Conservation (phyloP, 345 rosid genomes). For the Limnanthes douglasii region DNA sequence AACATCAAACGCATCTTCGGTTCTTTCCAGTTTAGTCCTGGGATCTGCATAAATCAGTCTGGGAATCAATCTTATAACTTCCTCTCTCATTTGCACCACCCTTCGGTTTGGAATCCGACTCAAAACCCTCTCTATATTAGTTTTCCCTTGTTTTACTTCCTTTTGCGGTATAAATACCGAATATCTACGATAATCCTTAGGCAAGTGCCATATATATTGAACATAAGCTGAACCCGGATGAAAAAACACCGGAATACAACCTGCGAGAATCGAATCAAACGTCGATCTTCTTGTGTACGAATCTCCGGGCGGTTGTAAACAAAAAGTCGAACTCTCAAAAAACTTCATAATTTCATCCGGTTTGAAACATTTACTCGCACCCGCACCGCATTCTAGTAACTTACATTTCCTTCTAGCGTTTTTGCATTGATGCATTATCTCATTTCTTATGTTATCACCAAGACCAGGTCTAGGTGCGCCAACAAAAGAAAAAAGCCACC, state of each 20-base stretch:
- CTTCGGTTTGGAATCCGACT: slow-evolving; percentile 20
- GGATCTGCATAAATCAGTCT: slow-evolving; percentile 52
- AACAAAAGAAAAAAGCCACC: slow-evolving; percentile 42
- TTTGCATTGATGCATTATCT: slow-evolving; percentile 47
- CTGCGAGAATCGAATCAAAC: slow-evolving; percentile 66
- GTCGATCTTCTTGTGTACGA: slow-evolving; percentile 69
- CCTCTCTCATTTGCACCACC: slow-evolving; percentile 35
- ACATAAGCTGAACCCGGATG: slow-evolving; percentile 79
- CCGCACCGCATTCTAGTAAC: slow-evolving; percentile 26
- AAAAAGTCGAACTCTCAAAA: slow-evolving; percentile 49
- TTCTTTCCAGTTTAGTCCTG: slow-evolving; percentile 8
- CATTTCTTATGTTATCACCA: slow-evolving; percentile 30
- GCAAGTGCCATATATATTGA: slow-evolving; percentile 75
- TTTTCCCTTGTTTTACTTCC: slow-evolving; percentile 29
- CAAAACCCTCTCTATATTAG: slow-evolving; percentile 33
- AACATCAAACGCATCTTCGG: slow-evolving; percentile 69
- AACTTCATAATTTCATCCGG: slow-evolving; percentile 33
- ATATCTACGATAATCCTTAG: slow-evolving; percentile 35
- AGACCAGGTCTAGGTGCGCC: slow-evolving; percentile 48
- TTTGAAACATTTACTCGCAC: slow-evolving; percentile 27
- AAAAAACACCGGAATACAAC: slow-evolving; percentile 89
- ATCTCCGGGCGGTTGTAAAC: slow-evolving; percentile 76
- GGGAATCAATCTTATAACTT: slow-evolving; percentile 48
- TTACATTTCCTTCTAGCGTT: slow-evolving; percentile 46
- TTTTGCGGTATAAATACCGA: slow-evolving; percentile 47